Conservation (phyloP, 208 protist genomes). For the Borovskyia barvae region DNA sequence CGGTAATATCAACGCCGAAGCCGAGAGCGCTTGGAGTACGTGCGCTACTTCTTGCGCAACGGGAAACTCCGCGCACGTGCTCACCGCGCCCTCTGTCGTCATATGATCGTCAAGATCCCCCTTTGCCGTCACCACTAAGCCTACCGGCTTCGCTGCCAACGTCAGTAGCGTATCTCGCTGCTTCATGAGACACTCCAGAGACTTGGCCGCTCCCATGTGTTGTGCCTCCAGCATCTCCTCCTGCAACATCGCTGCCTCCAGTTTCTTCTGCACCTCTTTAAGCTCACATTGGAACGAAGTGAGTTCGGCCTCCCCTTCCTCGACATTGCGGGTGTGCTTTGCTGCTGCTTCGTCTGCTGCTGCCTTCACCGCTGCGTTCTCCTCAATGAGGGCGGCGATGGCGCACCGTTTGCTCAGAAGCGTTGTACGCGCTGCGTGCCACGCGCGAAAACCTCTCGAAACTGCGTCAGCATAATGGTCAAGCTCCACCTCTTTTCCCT, state of each 20-base stretch:
- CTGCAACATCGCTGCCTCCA: constrained; percentile 5
- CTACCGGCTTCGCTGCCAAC: too few relatives aligned
- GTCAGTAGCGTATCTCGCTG: too few relatives aligned
- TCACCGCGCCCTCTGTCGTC: too few relatives aligned
- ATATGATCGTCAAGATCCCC: too few relatives aligned
- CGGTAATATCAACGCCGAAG: too few relatives aligned
- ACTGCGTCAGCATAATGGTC: constrained; percentile 24
- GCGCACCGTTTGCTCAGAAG: not conserved
- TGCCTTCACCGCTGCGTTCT: not conserved
- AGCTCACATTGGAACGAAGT: not conserved
- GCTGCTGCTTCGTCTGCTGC: not conserved
- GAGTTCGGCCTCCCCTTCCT: not conserved
- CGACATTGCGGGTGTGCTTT: not conserved
- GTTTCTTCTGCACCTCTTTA: constrained; percentile 4
- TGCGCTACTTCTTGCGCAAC: too few relatives aligned
- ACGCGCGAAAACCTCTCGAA: constrained; percentile 7
- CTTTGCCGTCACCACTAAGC: too few relatives aligned
- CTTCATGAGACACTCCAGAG: not conserved
- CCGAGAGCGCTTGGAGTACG: too few relatives aligned
- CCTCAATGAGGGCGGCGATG: not conserved
- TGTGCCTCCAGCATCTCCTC: constrained; percentile 9
- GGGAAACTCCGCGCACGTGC: too few relatives aligned
- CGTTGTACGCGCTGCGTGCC: constrained; percentile 6
- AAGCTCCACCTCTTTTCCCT: constrained; percentile 9
- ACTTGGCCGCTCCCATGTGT: not conserved